phyloP scores from a whole-genome alignment of 768 basidiomycete species.

The Omphalotus guepiniiformis region DNA sequence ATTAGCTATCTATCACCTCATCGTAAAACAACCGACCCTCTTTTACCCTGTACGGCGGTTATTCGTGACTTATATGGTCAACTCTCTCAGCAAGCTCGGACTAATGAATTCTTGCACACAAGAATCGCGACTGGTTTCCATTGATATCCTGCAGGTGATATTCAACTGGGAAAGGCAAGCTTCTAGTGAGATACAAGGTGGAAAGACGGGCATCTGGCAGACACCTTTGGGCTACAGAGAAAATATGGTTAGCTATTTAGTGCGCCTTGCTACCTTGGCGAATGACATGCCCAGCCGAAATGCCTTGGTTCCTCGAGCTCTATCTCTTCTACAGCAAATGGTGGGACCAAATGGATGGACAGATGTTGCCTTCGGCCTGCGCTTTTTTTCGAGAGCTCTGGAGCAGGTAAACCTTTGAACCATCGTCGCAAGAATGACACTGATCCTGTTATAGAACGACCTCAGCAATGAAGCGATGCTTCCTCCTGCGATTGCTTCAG shows the following conservation, averaged over 20 bases:
- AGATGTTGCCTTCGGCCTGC: conserved; percentile 87
- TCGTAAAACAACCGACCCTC: conserved; percentile 84
- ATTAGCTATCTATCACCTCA: conserved; percentile 85
- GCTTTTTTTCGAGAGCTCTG: conserved; percentile 83
- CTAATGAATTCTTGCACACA: conserved; percentile 62
- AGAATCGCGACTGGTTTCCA: conserved; percentile 82
- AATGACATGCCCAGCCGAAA: conserved; percentile 48
- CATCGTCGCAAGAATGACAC: not conserved
- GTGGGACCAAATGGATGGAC: conserved; percentile 83
- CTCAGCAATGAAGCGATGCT: conserved; percentile 62
- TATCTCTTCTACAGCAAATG: conserved; percentile 69
- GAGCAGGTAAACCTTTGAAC: conserved; percentile 43
- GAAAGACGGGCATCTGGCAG: conserved; percentile 46
- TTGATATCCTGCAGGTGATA: conserved; percentile 89
- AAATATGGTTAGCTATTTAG: conserved; percentile 90
- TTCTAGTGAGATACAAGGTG: conserved; percentile 20
- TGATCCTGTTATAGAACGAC: conserved; percentile 50
- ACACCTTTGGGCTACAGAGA: conserved; percentile 82
- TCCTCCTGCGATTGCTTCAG: conserved; percentile 69
- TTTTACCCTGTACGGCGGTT: conserved; percentile 92
- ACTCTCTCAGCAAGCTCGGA: conserved; percentile 85
- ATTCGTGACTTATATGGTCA: conserved; percentile 92
- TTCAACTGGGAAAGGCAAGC: conserved; percentile 89
- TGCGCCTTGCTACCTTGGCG: conserved; percentile 78
- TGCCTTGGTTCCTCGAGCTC: conserved; percentile 56